Evolutionary conservation across 192 early-diverging fungal species (phyloP).

Genomic region (Gonapodya sp.): DNA sequence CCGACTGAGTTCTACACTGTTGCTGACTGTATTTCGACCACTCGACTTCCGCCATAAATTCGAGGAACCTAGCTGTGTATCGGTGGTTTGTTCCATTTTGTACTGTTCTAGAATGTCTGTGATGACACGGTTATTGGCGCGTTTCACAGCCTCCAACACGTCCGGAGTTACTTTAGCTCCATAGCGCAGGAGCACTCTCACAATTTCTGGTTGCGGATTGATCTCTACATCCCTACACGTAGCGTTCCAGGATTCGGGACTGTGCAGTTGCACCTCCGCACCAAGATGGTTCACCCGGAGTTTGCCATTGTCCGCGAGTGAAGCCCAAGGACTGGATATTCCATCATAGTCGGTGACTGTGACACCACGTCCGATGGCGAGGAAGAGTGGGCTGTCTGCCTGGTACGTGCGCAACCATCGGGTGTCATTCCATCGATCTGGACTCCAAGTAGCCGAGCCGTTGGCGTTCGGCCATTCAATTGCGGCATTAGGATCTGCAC

Average conservation of each 20-base stretch:
- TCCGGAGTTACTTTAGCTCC: neutral
- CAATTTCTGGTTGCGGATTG: neutral
- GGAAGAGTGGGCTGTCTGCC: neutral
- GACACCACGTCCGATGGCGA: neutral
- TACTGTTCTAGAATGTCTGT: too few relatives aligned
- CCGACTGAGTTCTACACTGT: too few relatives aligned
- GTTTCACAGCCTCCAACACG: neutral
- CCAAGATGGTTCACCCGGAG: neutral
- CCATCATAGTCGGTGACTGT: neutral
- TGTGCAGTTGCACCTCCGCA: neutral
- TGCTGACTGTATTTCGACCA: too few relatives aligned
- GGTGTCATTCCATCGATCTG: neutral
- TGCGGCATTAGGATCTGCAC: neutral
- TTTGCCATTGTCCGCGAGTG: neutral
- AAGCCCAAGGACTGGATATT: neutral
- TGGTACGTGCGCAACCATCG: neutral
- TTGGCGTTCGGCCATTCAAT: neutral
- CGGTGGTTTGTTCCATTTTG: too few relatives aligned
- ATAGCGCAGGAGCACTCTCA: neutral
- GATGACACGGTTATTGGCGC: neutral
- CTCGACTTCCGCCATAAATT: too few relatives aligned
- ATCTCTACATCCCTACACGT: neutral
- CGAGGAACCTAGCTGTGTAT: too few relatives aligned
- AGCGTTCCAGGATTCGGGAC: neutral
- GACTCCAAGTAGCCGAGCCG: neutral